Conservation (phyloP, 441 rosid species). For the Cnidoscolus chayamansa region DNA sequence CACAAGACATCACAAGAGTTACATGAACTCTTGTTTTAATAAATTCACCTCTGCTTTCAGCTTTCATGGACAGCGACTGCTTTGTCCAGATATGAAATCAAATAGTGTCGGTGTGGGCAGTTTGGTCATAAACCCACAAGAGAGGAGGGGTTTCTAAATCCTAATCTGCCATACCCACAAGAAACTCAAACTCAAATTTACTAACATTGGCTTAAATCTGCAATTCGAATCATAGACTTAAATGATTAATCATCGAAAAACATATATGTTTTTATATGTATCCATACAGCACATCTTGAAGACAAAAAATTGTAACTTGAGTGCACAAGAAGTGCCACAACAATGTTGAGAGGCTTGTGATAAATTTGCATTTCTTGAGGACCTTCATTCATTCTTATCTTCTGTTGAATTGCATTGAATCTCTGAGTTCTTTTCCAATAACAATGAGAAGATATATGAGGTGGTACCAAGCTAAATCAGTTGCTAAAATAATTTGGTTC, state of each 20-base stretch:
- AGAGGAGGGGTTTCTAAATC: not conserved
- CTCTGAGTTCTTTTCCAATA: slow-evolving; percentile 10
- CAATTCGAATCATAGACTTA: not conserved
- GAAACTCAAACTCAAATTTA: no score
- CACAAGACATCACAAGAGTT: not conserved
- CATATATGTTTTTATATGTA: not conserved
- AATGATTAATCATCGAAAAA: not conserved
- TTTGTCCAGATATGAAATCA: not conserved
- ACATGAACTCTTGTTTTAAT: not conserved
- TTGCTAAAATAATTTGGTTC: slow-evolving; percentile 14
- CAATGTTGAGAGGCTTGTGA: slow-evolving; percentile 15
- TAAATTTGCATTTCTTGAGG: slow-evolving; percentile 30
- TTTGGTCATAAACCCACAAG: not conserved
- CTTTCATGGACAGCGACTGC: slow-evolving; percentile 12
- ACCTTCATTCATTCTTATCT: slow-evolving; percentile 26
- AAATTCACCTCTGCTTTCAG: not conserved
- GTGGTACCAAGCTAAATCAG: not conserved
- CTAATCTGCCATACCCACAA: not conserved
- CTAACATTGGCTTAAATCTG: no score
- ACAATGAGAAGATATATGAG: slow-evolving; percentile 18
- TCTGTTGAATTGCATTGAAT: slow-evolving; percentile 24
- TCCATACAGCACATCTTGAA: not conserved
- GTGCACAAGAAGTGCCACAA: slow-evolving; percentile 19
- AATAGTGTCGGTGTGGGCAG: slow-evolving; percentile 16
- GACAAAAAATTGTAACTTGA: not conserved